These are phyloP conservation scores for Fusarium denticulatum DNA, from an alignment of 2,329 filamentous ascomycete genomes.

Conservation along the genomic window DNA sequence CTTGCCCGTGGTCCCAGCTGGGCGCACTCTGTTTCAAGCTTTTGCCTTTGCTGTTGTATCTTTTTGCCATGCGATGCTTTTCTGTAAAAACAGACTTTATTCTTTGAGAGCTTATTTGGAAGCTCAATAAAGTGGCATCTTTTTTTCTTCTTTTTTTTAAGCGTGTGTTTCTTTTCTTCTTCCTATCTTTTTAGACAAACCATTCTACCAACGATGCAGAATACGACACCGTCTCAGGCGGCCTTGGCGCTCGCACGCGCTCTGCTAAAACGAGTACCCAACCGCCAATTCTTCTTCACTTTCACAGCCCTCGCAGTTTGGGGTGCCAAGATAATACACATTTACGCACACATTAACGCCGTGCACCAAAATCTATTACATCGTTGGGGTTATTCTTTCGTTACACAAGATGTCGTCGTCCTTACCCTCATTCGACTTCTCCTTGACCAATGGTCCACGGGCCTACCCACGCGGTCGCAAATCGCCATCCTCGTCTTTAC, in stretches of 20 bases:
- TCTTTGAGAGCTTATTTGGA: background rate
- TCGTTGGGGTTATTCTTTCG: constrained; percentile 46
- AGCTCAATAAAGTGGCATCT: background rate
- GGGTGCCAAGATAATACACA: constrained; percentile 47
- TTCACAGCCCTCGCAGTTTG: constrained; percentile 45
- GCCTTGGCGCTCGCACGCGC: background rate
- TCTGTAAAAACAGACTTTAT: background rate
- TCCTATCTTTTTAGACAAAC: background rate
- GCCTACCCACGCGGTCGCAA: constrained; percentile 8
- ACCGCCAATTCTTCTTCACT: constrained; percentile 47
- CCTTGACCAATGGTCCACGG: constrained; percentile 41
- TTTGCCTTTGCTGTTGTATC: background rate
- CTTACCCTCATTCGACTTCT: constrained; percentile 47
- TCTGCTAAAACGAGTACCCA: constrained; percentile 38
- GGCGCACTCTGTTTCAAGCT: background rate
- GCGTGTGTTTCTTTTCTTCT: background rate
- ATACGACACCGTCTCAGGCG: background rate
- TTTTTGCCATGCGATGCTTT: background rate
- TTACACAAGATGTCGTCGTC: constrained; percentile 47
- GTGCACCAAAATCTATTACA: constrained; percentile 24
- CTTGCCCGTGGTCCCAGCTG: background rate
- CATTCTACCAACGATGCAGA: background rate
- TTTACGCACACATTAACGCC: constrained; percentile 46
- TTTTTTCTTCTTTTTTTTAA: background rate
- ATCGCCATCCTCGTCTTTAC: constrained; percentile 12